A percentile compares a stretch with the other conserved stretches of the same genome.
phyloP scores from a whole-genome alignment of 2,329 filamentous ascomycete genomes.

The Colletotrichum truncatum region DNA sequence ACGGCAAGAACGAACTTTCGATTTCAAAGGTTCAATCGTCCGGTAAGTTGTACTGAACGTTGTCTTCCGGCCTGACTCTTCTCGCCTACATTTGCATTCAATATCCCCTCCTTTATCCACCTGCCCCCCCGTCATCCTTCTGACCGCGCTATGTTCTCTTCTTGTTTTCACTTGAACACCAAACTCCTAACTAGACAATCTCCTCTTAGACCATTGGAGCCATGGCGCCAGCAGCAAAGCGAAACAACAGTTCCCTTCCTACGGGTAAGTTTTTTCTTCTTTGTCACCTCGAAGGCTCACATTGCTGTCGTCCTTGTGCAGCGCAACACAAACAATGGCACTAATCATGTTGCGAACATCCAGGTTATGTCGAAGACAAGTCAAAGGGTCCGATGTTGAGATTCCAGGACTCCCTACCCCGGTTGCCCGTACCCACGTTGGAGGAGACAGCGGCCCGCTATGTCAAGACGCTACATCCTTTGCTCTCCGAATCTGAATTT shows the following conservation, averaged over 20 bases:
- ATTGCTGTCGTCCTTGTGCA: not conserved
- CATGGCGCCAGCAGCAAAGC: slow-evolving; percentile 63
- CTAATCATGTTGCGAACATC: not conserved
- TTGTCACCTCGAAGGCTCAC: too few relatives aligned
- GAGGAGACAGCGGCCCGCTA: slow-evolving; percentile 85
- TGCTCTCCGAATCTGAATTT: slow-evolving; percentile 75
- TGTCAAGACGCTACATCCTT: slow-evolving; percentile 80
- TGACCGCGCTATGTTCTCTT: too few relatives aligned
- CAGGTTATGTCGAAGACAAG: slow-evolving; percentile 82
- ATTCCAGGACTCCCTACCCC: slow-evolving; percentile 86
- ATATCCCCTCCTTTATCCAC: not conserved
- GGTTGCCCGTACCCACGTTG: slow-evolving; percentile 81
- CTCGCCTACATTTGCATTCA: not conserved
- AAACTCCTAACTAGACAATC: too few relatives aligned
- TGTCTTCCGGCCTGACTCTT: not conserved
- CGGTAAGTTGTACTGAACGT: slow-evolving; percentile 4
- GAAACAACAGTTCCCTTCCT: slow-evolving; percentile 68
- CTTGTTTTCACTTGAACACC: too few relatives aligned
- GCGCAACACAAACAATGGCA: not conserved
- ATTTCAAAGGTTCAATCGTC: slow-evolving; percentile 11
- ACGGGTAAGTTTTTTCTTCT: slow-evolving; percentile 49
- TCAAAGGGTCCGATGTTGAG: slow-evolving; percentile 84
- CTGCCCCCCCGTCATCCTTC: not conserved
- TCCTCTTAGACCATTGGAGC: slow-evolving; percentile 38
- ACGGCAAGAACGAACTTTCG: slow-evolving; percentile 16